A percentile compares a stretch with the other conserved stretches of the same genome.
Conservation (phyloP, 2,329 filamentous ascomycete species). For the Purpureocillium lavendulum region DNA sequence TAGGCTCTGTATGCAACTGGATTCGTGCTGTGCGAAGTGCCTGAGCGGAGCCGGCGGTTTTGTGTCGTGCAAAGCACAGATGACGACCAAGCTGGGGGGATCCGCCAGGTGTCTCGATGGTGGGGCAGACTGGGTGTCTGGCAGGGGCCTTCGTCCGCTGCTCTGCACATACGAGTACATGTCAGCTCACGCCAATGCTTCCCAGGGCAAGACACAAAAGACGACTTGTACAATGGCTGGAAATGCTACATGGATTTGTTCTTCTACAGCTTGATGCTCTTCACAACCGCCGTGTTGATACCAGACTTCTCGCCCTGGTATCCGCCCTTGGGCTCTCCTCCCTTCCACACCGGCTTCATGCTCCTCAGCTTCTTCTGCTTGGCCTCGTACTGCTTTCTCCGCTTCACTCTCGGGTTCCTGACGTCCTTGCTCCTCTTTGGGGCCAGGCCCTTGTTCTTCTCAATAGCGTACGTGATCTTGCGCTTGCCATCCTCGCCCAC, state of each 20-base stretch:
- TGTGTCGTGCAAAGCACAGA: neutral
- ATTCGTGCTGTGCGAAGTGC: too few species aligned
- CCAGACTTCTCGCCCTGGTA: constrained; percentile 90
- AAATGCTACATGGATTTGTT: too few species aligned
- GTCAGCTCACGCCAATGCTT: too few species aligned
- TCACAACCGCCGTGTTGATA: constrained; percentile 89
- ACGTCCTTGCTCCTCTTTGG: constrained; percentile 90
- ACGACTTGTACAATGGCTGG: too few species aligned
- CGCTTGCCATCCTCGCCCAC: constrained; percentile 80
- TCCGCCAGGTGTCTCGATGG: too few species aligned
- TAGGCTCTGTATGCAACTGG: too few species aligned
- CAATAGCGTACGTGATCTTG: constrained; percentile 85
- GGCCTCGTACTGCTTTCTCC: constrained; percentile 90
- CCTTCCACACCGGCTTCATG: constrained; percentile 79
- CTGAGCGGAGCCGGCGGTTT: too few species aligned
- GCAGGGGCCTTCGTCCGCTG: too few species aligned
- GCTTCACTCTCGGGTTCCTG: constrained; percentile 93
- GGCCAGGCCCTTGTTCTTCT: constrained; percentile 94
- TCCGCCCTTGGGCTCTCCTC: constrained; percentile 72
- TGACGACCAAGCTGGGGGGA: too few species aligned
- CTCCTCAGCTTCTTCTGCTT: constrained; percentile 96
- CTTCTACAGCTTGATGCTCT: constrained; percentile 78
- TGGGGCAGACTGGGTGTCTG: too few species aligned
- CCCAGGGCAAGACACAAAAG: too few species aligned
- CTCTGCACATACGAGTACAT: too few species aligned